Evolutionary conservation across 2,329 filamentous ascomycete species (phyloP), one percentile per base, ranked within the genome.

Genomic region (Exophiala phaeomuriformis): DNA sequence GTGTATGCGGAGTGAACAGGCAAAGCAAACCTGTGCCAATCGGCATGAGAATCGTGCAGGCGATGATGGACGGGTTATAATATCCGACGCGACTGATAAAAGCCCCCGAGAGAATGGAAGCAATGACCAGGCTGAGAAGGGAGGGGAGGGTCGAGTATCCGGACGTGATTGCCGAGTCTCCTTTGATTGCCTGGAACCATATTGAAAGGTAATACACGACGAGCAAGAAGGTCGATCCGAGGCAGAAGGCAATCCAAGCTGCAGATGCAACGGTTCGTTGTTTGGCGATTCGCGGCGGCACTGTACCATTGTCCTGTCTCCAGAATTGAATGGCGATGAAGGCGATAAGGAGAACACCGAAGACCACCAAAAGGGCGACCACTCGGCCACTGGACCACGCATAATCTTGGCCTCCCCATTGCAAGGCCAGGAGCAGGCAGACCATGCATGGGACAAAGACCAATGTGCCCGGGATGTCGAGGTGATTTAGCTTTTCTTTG

Each of bases 381-480:
- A 62, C 53, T 1, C 60, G 32, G 2, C 28, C 52, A 33, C 49
- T 42, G 40, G n/a, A 33, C 59, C 46, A 45, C 40, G 64, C 36
- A 50, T 70, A 70, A 9, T 59, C 64, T 2, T 42, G 32, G n/a
- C 59, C 59, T 29, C 59, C 59, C 80, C 80, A 84, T 61, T 84
- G 78, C 35, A 86, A 69, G 0, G 81, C 81, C 4, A 85, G 69
- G 3, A 85, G 67, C 32, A 85, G 76, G 56, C 75, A 80, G 6
- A 83, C 72, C 36, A 82, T 73, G 6, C 68, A 66, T 0, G 68
- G 71, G 2, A 77, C 60, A 45, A 78, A 70, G 5, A 74, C 64
- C 3, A 67, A 10, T 2, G 71, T 73, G 1, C 76, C 75, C 9
- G 70, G 46, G 0, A 72, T 64, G 49, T 72, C 69, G 9, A 41